Percentiles rank a stretch among this genome's conserved stretches.
These are phyloP conservation scores for Neolentinus lepideus DNA, from an alignment of 1,284 basidiomycete species.

Conservation along the genomic window DNA sequence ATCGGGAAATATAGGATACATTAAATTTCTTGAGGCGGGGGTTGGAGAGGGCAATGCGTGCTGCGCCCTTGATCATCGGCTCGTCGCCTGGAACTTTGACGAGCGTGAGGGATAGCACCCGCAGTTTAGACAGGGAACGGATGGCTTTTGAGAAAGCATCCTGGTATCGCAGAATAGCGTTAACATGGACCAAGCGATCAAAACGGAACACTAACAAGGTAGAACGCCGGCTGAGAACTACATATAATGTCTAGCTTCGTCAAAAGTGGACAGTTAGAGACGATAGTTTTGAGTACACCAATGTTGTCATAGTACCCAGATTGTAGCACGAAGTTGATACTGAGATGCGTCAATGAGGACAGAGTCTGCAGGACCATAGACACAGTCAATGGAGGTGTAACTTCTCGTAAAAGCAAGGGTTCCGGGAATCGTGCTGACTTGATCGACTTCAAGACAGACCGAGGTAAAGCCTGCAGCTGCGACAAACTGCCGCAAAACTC, in stretches of 20 bases:
- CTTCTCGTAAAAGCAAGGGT: constrained; percentile 55
- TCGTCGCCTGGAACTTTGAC: constrained; percentile 63
- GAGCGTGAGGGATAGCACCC: constrained; percentile 50
- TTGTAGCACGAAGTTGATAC: constrained; percentile 58
- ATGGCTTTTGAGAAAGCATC: constrained; percentile 29
- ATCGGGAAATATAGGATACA: constrained; percentile 49
- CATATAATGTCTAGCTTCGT: constrained; percentile 56
- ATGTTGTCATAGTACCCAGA: constrained; percentile 62
- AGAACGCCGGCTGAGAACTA: constrained; percentile 61
- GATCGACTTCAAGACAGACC: constrained; percentile 29
- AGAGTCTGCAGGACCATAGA: constrained; percentile 47
- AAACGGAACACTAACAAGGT: constrained; percentile 39
- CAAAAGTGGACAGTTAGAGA: constrained; percentile 54
- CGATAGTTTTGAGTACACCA: constrained; percentile 55
- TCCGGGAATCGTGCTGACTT: constrained; percentile 45
- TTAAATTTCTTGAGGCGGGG: constrained; percentile 57
- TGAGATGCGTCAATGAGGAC: constrained; percentile 46
- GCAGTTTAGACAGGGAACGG: constrained; percentile 52
- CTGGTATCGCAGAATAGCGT: constrained; percentile 12
- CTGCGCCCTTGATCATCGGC: constrained; percentile 46
- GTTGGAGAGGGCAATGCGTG: constrained; percentile 52
- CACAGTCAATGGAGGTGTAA: constrained; percentile 47
- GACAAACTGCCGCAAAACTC: constrained; percentile 55
- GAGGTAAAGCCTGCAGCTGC: constrained; percentile 45
- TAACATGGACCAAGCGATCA: neutral